A percentile compares a stretch with the other conserved stretches of the same genome.
Conservation (phyloP, 805 yeast species). For the Ogataea nakhonphanomensis region DNA sequence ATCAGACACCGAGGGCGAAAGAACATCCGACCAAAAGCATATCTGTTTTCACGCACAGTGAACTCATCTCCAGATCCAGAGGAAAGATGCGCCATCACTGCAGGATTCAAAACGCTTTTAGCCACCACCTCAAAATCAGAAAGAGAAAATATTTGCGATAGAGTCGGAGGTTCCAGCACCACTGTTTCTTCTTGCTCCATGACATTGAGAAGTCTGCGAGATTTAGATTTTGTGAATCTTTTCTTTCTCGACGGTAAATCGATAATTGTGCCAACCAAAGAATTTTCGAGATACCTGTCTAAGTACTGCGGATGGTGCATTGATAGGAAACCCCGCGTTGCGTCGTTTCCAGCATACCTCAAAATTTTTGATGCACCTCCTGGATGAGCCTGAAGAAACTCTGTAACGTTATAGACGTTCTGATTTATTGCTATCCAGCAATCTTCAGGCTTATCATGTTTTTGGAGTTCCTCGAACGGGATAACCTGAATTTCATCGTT, state of each 20-base stretch:
- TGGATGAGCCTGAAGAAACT: slow-evolving; percentile 40
- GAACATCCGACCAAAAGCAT: slow-evolving; percentile 78
- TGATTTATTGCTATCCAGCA: slow-evolving; percentile 86
- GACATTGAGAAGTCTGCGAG: slow-evolving; percentile 30
- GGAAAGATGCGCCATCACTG: slow-evolving; percentile 85
- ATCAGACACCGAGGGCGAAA: slow-evolving; percentile 79
- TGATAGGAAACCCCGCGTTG: slow-evolving; percentile 32
- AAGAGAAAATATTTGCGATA: slow-evolving; percentile 64
- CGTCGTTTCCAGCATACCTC: slow-evolving; percentile 49
- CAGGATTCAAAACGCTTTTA: slow-evolving; percentile 60
- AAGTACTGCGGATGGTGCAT: slow-evolving; percentile 29
- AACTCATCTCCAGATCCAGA: slow-evolving; percentile 90
- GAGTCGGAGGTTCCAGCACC: slow-evolving; percentile 58
- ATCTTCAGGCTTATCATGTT: slow-evolving; percentile 54
- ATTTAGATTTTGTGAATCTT: slow-evolving; percentile 27
- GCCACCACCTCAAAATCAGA: slow-evolving; percentile 88
- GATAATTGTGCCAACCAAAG: slow-evolving; percentile 36
- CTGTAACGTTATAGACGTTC: slow-evolving; percentile 69
- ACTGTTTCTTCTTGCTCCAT: slow-evolving; percentile 22
- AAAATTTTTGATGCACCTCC: slow-evolving; percentile 45
- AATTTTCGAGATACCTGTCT: slow-evolving; percentile 23
- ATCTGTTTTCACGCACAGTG: slow-evolving; percentile 78
- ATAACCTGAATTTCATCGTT: slow-evolving; percentile 6
- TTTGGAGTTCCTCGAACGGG: slow-evolving; percentile 33
- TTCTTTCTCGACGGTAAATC: slow-evolving; percentile 25